Evolutionary conservation across 192 early-diverging fungal species (phyloP), one percentile per base, ranked within the genome.

Genomic region (Linnemannia zychae): DNA sequence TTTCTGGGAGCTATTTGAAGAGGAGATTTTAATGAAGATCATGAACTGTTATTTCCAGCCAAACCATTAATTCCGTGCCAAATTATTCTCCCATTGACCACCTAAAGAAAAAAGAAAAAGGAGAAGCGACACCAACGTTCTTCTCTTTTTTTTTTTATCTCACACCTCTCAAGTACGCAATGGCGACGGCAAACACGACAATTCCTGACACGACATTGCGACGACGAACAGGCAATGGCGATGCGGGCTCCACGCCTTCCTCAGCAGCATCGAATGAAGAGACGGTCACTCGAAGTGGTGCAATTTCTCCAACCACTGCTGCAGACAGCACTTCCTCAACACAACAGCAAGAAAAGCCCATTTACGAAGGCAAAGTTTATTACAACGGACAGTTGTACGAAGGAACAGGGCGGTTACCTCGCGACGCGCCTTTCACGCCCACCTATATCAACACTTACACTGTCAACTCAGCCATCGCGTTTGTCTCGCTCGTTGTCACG

Each of bases 401-500:
- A 1, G 83, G 83, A 13, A 85, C 83, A 28, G 83, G 83, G 22
- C 73, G 83, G n/a, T 34, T 85, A 36, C 83, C 83, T 16, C 77
- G 83, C 46, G 83, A 85, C 24, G 83, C 83, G 3, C 83, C 83
- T 31, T 85, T 85, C 50, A 85, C 77, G 0, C 83, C 83, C 3
- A 57, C 77, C 9, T 85, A 85, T 37, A 71, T 85, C 67, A 85
- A 85, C 63, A 78, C 74, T 2, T 85, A 79, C 65, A 85, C 83
- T 2, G 67, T 79, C 74, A 85, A 85, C 37, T 75, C 83, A 6
- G 83, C 78, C 16, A 60, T 85, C 47, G 83, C 83, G 2, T 85
- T 85, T 50, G 65, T 85, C 68, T 85, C 83, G 2, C 67, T 85
- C 15, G 40, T 85, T 2, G 74, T 85, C 70, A 85, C 83, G 1